These are phyloP conservation scores for Plenodomus biglobosus DNA, from an alignment of 2,329 filamentous ascomycete genomes.

Conservation along the genomic window DNA sequence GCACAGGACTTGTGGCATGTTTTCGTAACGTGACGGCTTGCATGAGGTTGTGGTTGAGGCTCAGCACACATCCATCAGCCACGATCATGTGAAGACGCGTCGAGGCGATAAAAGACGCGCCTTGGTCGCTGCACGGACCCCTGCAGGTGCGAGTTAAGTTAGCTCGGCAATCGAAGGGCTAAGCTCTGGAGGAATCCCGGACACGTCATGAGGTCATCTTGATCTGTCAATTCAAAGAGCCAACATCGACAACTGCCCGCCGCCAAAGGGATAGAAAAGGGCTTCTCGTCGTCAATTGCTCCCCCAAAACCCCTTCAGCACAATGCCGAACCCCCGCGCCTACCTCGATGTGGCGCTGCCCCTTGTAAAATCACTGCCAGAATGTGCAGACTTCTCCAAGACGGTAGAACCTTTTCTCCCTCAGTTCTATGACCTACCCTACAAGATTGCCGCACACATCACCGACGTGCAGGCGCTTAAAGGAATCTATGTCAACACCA, in stretches of 20 bases:
- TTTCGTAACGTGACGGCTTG: constrained; percentile 1
- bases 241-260: constrained; percentile 1
- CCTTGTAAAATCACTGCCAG: constrained; percentile 66
- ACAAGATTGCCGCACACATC: constrained; percentile 56
- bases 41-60: constrained; percentile 5
- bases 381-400: constrained; percentile 74
- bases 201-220: constrained; percentile 35
- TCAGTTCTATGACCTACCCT: constrained; percentile 53
- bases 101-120: constrained; percentile 22
- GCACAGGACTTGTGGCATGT: constrained; percentile 64
- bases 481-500: constrained; percentile 77
- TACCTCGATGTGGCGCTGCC: constrained; percentile 59
- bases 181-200: constrained; percentile 5
- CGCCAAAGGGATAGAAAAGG: constrained; percentile 3
- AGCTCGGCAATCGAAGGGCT: constrained; percentile 9
- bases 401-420: constrained; percentile 80
- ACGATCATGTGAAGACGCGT: constrained; percentile 44
- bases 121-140: constrained; percentile 13
- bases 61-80: background rate
- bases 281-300: background rate
- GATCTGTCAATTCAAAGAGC: constrained; percentile 1
- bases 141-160: too few species aligned
- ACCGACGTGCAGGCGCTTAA: constrained; percentile 64
- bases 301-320: background rate
- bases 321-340: constrained; percentile 49